Evolutionary conservation across 139 green algal genomes (phyloP).

Genomic region (Tetraselmis striata): DNA sequence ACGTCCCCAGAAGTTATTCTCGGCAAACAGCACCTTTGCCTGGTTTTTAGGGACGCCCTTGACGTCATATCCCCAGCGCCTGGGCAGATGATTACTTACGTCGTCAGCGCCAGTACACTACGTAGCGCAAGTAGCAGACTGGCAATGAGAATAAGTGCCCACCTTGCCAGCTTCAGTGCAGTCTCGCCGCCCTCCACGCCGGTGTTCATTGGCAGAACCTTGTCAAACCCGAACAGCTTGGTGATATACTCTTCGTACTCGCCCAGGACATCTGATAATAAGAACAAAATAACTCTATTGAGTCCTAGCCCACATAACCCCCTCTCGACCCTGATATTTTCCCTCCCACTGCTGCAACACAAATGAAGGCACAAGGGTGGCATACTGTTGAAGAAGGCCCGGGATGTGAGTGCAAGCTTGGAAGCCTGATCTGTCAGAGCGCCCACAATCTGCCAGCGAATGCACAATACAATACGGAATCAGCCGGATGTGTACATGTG

Average conservation of each 20-base stretch:
- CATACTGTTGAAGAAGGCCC: slow-evolving; percentile 91
- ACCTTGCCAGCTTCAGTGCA: slow-evolving; percentile 91
- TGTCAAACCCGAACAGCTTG: slow-evolving; percentile 85
- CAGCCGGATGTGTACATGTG: too few relatives aligned
- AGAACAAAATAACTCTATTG: background rate
- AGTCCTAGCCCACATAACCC: too few relatives aligned
- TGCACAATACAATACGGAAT: too few relatives aligned
- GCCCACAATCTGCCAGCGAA: slow-evolving; percentile 68
- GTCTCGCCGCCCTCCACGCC: slow-evolving; percentile 96
- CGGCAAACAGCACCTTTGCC: slow-evolving; percentile 88
- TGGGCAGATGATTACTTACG: slow-evolving; percentile 32
- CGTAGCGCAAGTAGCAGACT: too few relatives aligned
- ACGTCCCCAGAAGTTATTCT: slow-evolving; percentile 94
- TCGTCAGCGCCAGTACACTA: too few relatives aligned
- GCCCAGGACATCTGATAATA: slow-evolving; percentile 69
- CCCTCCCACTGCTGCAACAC: too few relatives aligned
- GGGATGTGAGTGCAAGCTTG: slow-evolving; percentile 80
- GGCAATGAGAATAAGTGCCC: too few relatives aligned
- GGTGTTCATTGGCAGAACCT: slow-evolving; percentile 96
- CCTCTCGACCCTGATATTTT: too few relatives aligned
- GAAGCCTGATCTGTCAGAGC: slow-evolving; percentile 80
- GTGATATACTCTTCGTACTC: slow-evolving; percentile 94
- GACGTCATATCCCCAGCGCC: slow-evolving; percentile 91
- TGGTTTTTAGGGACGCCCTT: slow-evolving; percentile 86
- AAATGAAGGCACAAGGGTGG: too few relatives aligned